phyloP scores from a whole-genome alignment of 75 land plant species.

The Larix kaempferi region DNA sequence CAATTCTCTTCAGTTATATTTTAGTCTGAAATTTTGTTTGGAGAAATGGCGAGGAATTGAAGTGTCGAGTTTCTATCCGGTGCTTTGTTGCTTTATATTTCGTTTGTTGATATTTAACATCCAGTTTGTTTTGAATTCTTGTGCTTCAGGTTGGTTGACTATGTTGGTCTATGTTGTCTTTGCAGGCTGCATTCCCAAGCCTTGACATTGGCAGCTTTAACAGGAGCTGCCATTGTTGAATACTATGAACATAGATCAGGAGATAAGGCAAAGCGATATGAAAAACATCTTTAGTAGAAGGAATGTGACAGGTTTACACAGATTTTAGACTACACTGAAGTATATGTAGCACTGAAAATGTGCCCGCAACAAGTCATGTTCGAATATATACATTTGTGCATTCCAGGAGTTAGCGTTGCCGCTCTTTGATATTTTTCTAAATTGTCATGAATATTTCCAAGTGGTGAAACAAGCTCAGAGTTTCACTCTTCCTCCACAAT shows the following conservation, averaged over 20 bases:
- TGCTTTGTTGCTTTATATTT: background rate
- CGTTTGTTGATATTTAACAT: background rate
- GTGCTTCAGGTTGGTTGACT: background rate
- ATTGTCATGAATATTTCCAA: too few species aligned
- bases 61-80: too few species aligned
- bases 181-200: constrained; percentile 84
- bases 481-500: too few species aligned
- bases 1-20: too few species aligned
- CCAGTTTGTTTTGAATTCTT: background rate
- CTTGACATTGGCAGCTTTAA: constrained; percentile 75
- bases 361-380: background rate
- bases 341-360: background rate
- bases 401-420: too few species aligned
- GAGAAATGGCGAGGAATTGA: too few species aligned
- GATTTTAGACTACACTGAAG: background rate
- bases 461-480: too few species aligned
- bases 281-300: constrained; percentile 22
- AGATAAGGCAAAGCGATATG: constrained; percentile 48
- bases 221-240: constrained; percentile 82
- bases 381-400: background rate
- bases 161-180: background rate
- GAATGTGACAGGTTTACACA: background rate
- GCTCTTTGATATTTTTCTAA: too few species aligned
- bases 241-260: constrained; percentile 58
- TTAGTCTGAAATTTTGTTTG: too few species aligned